phyloP scores from a whole-genome alignment of 768 basidiomycete species.

The Rubroboletus pulcherrimus region DNA sequence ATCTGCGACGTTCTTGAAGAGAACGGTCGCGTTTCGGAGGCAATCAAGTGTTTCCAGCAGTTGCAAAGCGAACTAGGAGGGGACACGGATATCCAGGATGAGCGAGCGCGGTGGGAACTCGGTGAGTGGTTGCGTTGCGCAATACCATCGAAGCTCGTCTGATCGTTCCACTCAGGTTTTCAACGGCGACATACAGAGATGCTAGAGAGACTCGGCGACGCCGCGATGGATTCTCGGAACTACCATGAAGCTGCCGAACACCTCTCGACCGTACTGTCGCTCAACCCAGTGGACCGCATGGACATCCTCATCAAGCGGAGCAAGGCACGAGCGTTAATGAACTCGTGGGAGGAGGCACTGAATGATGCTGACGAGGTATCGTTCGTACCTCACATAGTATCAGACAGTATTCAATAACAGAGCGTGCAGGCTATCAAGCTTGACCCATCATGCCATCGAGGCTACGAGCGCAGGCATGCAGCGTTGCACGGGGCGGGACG shows the following conservation, averaged over 20 bases:
- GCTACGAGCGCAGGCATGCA: not conserved
- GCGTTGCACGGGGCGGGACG: no score
- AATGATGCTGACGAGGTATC: not conserved
- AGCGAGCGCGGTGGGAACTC: not conserved
- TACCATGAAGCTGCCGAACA: not conserved
- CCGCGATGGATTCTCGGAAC: not conserved
- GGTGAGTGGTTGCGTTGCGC: not conserved
- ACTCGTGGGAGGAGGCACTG: no score
- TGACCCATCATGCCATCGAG: not conserved
- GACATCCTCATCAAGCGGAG: not conserved
- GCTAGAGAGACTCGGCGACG: not conserved
- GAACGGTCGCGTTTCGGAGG: not conserved
- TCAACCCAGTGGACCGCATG: not conserved
- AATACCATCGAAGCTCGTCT: no score
- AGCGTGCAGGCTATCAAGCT: not conserved
- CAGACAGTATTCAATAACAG: not conserved
- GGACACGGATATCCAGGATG: not conserved
- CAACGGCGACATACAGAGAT: not conserved
- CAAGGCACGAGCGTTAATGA: not conserved
- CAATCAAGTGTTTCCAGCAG: not conserved
- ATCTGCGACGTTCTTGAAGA: constrained; percentile 6
- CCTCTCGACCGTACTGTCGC: not conserved
- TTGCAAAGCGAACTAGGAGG: not conserved
- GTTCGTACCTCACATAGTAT: not conserved
- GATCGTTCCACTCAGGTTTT: not conserved